Percentiles rank a stretch among this genome's conserved stretches.
Conservation (phyloP, 129 eudicot genomes). For the Chrysanthemum makinoi region DNA sequence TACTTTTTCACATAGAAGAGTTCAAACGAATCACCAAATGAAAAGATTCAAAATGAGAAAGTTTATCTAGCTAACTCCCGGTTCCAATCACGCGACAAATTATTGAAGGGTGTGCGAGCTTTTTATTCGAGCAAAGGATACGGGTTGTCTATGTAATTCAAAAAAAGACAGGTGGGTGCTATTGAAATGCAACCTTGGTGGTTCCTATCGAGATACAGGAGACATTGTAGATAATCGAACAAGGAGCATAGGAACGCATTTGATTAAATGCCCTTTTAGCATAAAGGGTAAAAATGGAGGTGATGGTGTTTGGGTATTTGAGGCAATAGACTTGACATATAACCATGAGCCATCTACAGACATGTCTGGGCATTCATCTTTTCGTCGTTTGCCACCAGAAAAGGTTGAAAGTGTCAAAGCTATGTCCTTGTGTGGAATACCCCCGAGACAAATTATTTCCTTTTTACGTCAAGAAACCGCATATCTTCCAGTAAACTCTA, state of each 20-base stretch:
- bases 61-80: background rate
- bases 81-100: background rate
- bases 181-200: constrained; percentile 6
- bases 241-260: background rate
- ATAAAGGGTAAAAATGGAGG: too few relatives aligned
- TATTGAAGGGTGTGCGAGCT: constrained; percentile 4
- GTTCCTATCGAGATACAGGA: background rate
- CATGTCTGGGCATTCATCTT: too few relatives aligned
- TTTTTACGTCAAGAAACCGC: too few relatives aligned
- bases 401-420: too few relatives aligned
- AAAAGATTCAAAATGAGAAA: background rate
- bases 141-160: constrained; percentile 7
- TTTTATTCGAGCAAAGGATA: background rate
- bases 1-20: background rate
- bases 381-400: too few relatives aligned
- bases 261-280: too few relatives aligned
- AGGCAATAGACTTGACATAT: too few relatives aligned
- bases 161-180: background rate
- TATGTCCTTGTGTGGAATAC: too few relatives aligned
- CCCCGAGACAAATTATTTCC: too few relatives aligned
- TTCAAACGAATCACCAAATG: background rate
- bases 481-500: too few relatives aligned
- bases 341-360: too few relatives aligned
- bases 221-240: background rate
- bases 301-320: too few relatives aligned